Evolutionary conservation across 768 basidiomycete genomes (phyloP), one percentile per base, ranked within the genome.

Genomic region (Collybia sordida): DNA sequence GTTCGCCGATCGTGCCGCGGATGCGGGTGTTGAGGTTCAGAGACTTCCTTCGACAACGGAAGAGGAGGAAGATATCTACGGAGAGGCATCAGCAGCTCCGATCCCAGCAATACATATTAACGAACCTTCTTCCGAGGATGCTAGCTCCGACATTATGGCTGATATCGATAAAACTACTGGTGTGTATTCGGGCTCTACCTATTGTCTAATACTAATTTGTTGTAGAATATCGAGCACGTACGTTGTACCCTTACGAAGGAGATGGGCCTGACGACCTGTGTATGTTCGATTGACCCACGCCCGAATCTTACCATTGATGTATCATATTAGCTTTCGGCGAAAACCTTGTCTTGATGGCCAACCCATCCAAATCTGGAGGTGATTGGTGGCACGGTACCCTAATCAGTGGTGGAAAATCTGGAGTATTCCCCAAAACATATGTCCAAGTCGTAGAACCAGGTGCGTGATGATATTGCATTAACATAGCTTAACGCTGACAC

Each of bases 381-480:
- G 91, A 93, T 54, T 98, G 97, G 97, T 96, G 93, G 91, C 90
- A 89, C 63, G 94, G 93, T 22, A 88, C 75, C 3, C 64, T 80
- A 14, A 68, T 85, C 25, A 81, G 74, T 47, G 80, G 75, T 45
- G 85, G 87, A 17, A 82, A 79, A 60, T 74, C 79, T 27, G 97
- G 97, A 1, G 83, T 95, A 72, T 92, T 98, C 82, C 96, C 96
- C 0, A 85, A 86, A 64, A 84, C 85, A 2, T 98, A 96, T 59
- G 87, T 96, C 9, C 82, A 91, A 57, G 78, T 80, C 59, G 67
- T 93, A 24, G 74, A 82, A 31, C 67, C 79, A 53, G 72, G 94
- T 93, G 69, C 57, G 88, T 70, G 15, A 41, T 42, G 23, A 41
- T 3, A 35, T 22, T 47, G 34, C 25, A 37, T 23, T 49, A 28